phyloP scores from a whole-genome alignment of 805 yeast genomes.

The Candida pseudofarinosa region DNA sequence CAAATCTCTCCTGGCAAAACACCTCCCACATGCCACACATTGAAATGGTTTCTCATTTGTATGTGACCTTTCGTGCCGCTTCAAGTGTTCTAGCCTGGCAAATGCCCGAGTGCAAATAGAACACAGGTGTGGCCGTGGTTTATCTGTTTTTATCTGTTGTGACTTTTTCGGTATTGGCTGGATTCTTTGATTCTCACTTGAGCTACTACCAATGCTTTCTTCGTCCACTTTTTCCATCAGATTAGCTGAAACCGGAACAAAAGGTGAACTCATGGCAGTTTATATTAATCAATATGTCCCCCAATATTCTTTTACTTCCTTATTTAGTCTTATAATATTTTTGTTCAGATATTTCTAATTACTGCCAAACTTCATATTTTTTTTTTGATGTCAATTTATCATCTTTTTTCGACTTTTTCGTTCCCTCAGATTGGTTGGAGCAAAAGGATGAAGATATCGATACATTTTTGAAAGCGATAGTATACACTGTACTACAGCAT shows the following conservation, averaged over 20 bases:
- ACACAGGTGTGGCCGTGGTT: conserved; percentile 92
- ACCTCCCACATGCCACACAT: conserved; percentile 93
- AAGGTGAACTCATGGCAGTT: neutral
- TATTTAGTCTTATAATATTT: neutral
- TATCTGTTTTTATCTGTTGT: conserved; percentile 79
- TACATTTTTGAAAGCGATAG: neutral
- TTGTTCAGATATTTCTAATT: neutral
- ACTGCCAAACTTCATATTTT: neutral
- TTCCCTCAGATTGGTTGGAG: neutral
- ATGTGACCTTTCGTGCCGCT: conserved; percentile 90
- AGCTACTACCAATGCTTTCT: neutral
- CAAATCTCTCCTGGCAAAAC: conserved; percentile 87
- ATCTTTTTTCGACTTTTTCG: neutral
- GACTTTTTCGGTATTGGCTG: conserved; percentile 87
- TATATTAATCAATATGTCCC: neutral
- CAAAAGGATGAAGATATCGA: neutral
- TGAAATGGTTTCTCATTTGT: conserved; percentile 95
- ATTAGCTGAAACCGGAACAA: neutral
- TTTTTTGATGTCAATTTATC: neutral
- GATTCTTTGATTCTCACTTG: conserved; percentile 7
- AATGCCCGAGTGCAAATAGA: conserved; percentile 89
- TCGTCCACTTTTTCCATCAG: neutral
- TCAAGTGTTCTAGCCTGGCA: conserved; percentile 91
- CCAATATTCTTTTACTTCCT: neutral
- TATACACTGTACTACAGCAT: too few relatives aligned